Base-by-base conservation (phyloP, 2,329 filamentous ascomycete species). In the Nothophaeocryptopus gaeumannii region DNA sequence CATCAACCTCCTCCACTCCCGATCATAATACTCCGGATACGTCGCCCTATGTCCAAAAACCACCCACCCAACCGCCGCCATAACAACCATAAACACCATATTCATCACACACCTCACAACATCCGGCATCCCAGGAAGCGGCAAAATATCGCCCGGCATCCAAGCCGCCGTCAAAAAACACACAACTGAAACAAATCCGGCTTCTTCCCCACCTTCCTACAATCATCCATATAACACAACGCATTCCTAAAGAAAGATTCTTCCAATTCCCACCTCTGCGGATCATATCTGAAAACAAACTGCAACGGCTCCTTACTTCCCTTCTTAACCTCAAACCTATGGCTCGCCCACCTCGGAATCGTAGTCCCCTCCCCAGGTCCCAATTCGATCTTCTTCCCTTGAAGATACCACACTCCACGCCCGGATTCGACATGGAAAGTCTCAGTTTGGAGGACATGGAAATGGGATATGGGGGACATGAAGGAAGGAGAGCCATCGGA, bases 391-490 rank as follows among this genome's bases (percentile, higher is more conserved):
- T 39, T 35, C 35, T 55, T 39, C 32, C 49, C 51, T 26, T 39
- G 9, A 9, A 52, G 26, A 31, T 56, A 52, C 48, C 54, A 58
- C 13, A 51, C 37, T 4, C 51, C 56, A 15, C 32, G 39, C n/a
- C 56, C 53, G 10, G 43, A 47, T 13, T 45, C 47, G 32, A 58
- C 39, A 38, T 54, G 32, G 45, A 58, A 58, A 12, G 40, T 42
- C 26, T 56, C 56, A 12, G 45, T 53, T 45, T 58, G 53, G 14
- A 58, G 45, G 33, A 56, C 47, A 31, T 58, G 56, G 36, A 44
- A 52, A 33, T 58, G 53, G 10, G 51, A 33, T 4, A 50, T 20
- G 5, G 56, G 50, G 9, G 53, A 42, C 50, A 56, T 56, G 47
- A 58, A 56, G 26, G 42, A 50, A 14, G 16, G 41, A 4, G 41